phyloP scores from a whole-genome alignment of 2,329 filamentous ascomycete species.

The Pyricularia pennisetigena region DNA sequence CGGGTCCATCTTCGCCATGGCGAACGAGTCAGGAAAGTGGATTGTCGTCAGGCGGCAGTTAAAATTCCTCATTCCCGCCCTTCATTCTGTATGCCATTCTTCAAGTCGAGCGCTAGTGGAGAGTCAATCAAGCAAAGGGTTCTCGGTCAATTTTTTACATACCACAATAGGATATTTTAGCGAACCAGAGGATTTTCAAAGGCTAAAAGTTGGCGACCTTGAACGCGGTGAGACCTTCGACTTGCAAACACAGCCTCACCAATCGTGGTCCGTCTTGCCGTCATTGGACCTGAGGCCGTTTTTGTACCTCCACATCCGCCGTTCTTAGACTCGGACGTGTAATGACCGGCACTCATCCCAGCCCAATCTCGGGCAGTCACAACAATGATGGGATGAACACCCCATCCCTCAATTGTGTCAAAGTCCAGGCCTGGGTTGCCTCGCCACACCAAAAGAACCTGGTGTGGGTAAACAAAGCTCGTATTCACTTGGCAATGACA shows the following conservation, averaged over 20 bases:
- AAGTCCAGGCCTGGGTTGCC: not conserved
- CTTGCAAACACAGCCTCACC: not conserved
- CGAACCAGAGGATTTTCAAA: not conserved
- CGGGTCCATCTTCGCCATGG: not conserved
- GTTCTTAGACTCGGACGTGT: not conserved
- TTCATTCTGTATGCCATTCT: not conserved
- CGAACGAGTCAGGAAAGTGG: not conserved
- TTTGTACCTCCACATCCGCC: not conserved
- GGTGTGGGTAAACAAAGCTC: not conserved
- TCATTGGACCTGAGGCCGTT: too few relatives aligned
- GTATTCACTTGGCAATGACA: not conserved
- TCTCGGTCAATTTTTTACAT: too few relatives aligned
- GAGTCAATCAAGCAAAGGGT: not conserved
- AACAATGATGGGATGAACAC: not conserved
- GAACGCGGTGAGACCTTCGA: not conserved
- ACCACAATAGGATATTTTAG: too few relatives aligned
- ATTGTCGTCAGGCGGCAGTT: not conserved
- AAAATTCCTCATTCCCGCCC: not conserved
- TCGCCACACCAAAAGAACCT: not conserved
- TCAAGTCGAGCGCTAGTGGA: not conserved
- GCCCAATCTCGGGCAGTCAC: not conserved
- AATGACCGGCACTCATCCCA: not conserved
- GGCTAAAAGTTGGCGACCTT: not conserved
- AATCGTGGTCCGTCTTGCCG: not conserved
- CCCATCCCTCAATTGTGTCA: not conserved